phyloP scores from a whole-genome alignment of 495 filamentous ascomycete genomes.

The Podospora tetraspora region DNA sequence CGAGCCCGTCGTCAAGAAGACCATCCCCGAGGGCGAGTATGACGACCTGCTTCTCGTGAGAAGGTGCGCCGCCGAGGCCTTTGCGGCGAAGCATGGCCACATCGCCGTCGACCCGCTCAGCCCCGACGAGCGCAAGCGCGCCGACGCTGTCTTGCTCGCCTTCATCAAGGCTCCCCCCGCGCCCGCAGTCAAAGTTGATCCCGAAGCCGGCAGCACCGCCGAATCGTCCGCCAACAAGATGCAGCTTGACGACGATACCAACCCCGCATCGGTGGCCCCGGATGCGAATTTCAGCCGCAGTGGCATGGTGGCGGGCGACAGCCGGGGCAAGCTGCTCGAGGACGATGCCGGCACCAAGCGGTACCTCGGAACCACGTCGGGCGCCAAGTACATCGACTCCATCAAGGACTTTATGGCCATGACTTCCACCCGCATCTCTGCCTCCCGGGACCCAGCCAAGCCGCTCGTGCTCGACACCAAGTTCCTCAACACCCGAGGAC shows the following conservation, averaged over 20 bases:
- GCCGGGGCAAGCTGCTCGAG: constrained; percentile 27
- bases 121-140: not conserved
- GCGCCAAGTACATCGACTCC: constrained; percentile 35
- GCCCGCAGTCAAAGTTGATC: not conserved
- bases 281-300: not conserved
- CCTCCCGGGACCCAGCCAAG: constrained; percentile 6
- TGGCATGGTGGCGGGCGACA: not conserved
- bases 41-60: constrained; percentile 21
- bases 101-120: not conserved
- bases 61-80: not conserved
- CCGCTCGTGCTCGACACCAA: constrained; percentile 2
- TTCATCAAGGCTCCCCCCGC: not conserved
- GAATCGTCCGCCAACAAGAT: not conserved
- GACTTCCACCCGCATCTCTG: constrained; percentile 10
- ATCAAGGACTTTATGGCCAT: constrained; percentile 32
- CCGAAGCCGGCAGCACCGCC: not conserved
- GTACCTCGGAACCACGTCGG: constrained; percentile 38
- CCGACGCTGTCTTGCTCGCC: not conserved
- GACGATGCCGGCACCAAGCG: constrained; percentile 31
- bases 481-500: constrained; percentile 29
- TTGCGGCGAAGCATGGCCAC: not conserved
- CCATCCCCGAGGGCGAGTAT: constrained; percentile 25
- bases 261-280: not conserved
- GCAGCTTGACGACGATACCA: not conserved
- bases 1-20: constrained; percentile 23